These are phyloP conservation scores for Phyllosticta citribraziliensis DNA, from an alignment of 2,329 filamentous ascomycete species.

Conservation along the genomic window DNA sequence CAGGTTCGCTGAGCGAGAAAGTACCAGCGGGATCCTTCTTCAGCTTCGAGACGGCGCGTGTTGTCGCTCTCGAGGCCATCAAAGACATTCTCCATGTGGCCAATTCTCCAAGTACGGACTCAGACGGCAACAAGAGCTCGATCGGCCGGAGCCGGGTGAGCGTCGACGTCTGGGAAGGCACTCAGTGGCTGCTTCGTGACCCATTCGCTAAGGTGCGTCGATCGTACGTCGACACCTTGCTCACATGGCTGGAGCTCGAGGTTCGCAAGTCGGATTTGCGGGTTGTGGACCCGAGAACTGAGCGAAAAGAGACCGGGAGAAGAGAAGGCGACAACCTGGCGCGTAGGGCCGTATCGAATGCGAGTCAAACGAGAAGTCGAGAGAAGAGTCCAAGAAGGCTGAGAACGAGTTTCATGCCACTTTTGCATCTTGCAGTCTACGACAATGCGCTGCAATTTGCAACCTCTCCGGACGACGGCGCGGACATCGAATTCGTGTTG, in stretches of 20 bases:
- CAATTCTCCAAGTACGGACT: conserved; percentile 48
- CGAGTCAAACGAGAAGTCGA: not conserved
- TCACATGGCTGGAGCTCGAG: conserved; percentile 79
- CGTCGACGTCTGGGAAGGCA: conserved; percentile 87
- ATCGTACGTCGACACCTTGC: conserved; percentile 73
- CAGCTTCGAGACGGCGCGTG: conserved; percentile 51
- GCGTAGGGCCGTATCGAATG: conserved; percentile 6
- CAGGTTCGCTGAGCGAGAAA: conserved; percentile 43
- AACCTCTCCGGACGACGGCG: conserved; percentile 26
- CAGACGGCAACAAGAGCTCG: conserved; percentile 33
- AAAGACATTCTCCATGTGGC: conserved; percentile 76
- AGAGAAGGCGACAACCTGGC: conserved; percentile 36
- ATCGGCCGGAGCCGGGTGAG: conserved; percentile 67
- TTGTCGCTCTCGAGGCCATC: conserved; percentile 63
- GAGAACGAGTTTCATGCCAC: conserved; percentile 64
- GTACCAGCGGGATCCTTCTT: conserved; percentile 48
- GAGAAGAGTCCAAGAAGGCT: conserved; percentile 31
- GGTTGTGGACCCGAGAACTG: conserved; percentile 34
- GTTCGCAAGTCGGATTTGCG: conserved; percentile 57
- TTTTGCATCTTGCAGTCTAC: conserved; percentile 81
- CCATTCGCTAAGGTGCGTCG: conserved; percentile 66
- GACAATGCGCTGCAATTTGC: conserved; percentile 71
- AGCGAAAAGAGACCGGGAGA: conserved; percentile 30
- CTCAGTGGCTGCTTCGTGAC: conserved; percentile 83
- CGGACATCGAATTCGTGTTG: conserved; percentile 57